Evolutionary conservation across 1,139 yeast genomes (phyloP), one percentile per base, ranked within the genome.

Genomic region (Candida smagusa): DNA sequence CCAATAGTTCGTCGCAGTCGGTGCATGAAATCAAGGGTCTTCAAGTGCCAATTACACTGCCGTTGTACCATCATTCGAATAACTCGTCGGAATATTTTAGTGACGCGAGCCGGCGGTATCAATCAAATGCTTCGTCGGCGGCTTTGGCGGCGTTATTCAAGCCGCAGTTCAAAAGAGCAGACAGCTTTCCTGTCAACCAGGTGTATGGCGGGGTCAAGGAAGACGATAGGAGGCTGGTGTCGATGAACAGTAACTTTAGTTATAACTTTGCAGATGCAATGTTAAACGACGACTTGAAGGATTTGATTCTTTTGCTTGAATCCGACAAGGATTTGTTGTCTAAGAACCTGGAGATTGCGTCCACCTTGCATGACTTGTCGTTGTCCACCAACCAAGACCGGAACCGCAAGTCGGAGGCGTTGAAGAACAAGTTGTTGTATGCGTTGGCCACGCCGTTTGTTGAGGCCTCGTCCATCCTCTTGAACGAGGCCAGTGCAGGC

Each of bases 391-490:
- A 48, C 32, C 54, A 52, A 25, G 37, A 39, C 39, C 43, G 50
- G 41, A 31, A 52, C 41, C 34, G 53, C 26, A 66, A 65, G 38
- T 63, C 74, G 31, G 68, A 71, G 30, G 53, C 67, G 6, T 54
- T 84, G 31, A 78, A 74, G 45, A 70, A 71, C 12, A 76, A 74
- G 43, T 57, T 84, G 12, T 56, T 83, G 30, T 77, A 81, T 52
- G 88, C 90, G 4, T 64, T 84, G 42, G 85, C 92, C 0, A 82
- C 85, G 9, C 92, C 92, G 2, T 84, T 84, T 56, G 76, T 80
- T 37, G 89, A 84, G 49, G 63, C 72, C 2, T 64, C 77, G 0
- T 65, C 71, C 0, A 50, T 69, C 38, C 64, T 79, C 0, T 47
- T 40, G 31, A 40, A 37, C 12, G 7, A 7, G 12, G 8, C 27